phyloP scores from a whole-genome alignment of 2,329 filamentous ascomycete genomes.

The Gremmenia infestans region DNA sequence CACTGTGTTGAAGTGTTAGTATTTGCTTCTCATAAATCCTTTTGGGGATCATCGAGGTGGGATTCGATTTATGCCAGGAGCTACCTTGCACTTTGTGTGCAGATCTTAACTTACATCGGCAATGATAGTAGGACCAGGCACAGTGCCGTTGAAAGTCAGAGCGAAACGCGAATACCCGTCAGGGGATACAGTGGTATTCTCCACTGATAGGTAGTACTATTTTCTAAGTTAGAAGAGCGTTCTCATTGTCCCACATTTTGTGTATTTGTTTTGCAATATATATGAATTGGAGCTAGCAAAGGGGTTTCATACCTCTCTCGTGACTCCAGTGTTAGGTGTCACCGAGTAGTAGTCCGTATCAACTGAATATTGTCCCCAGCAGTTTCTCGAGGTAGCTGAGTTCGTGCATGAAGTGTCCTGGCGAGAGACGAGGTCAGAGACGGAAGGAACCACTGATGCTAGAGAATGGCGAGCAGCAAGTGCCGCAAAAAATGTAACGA shows the following conservation, averaged over 20 bases:
- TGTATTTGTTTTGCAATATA: neutral
- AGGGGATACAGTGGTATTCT: slow-evolving; percentile 28
- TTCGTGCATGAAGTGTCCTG: slow-evolving; percentile 22
- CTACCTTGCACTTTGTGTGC: too few species aligned
- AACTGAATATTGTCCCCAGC: slow-evolving; percentile 31
- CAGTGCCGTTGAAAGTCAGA: slow-evolving; percentile 36
- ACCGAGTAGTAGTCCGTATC: slow-evolving; percentile 29
- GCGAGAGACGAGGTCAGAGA: slow-evolving; percentile 12
- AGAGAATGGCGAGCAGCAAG: slow-evolving; percentile 16
- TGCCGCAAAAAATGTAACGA: slow-evolving; percentile 19
- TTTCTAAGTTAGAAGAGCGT: neutral
- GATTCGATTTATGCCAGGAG: too few species aligned
- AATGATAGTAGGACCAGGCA: slow-evolving; percentile 37
- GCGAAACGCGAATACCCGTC: slow-evolving; percentile 49
- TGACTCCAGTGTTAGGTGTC: slow-evolving; percentile 32
- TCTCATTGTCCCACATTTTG: too few species aligned
- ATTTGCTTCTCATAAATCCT: too few species aligned
- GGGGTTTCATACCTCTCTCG: slow-evolving; percentile 26
- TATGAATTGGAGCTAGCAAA: neutral
- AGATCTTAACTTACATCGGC: slow-evolving; percentile 20
- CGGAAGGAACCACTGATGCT: slow-evolving; percentile 19
- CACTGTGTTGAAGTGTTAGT: slow-evolving; percentile 14
- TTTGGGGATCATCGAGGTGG: too few species aligned
- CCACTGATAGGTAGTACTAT: slow-evolving; percentile 24
- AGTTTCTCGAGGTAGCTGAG: slow-evolving; percentile 27